These are phyloP conservation scores for Diversispora epigaea DNA, from an alignment of 192 early-diverging fungal genomes.

Conservation along the genomic window DNA sequence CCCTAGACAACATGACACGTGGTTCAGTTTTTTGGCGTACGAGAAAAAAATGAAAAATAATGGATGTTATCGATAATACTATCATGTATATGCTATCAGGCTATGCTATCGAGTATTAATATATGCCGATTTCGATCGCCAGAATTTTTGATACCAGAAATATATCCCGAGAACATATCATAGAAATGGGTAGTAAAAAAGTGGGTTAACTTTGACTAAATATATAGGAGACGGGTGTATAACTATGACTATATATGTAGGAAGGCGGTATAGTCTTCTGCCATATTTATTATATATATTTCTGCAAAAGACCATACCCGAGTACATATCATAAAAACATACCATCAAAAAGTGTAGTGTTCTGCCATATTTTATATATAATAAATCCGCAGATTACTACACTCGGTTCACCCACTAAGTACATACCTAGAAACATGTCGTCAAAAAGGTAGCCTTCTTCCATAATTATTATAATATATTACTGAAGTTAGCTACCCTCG, in stretches of 20 bases:
- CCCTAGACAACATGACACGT: too few species aligned
- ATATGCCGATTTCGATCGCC: neutral
- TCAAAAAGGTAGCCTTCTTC: slow-evolving; percentile 14
- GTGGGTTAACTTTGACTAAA: too few species aligned
- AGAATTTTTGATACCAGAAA: slow-evolving; percentile 16
- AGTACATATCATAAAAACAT: neutral
- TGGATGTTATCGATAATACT: too few species aligned
- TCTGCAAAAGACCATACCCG: neutral
- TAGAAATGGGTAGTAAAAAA: too few species aligned
- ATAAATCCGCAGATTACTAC: slow-evolving; percentile 17
- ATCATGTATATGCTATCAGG: too few species aligned
- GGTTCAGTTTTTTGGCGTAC: too few species aligned
- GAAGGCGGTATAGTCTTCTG: neutral
- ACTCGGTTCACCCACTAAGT: slow-evolving; percentile 7
- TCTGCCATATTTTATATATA: neutral
- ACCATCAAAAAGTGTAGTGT: neutral
- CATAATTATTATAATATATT: slow-evolving; percentile 6
- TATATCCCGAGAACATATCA: slow-evolving; percentile 2
- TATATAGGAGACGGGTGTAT: too few species aligned
- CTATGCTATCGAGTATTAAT: too few species aligned
- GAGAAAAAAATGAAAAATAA: too few species aligned
- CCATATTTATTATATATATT: slow-evolving; percentile 1
- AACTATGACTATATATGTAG: too few species aligned
- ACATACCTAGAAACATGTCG: slow-evolving; percentile 5
- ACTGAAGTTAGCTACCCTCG: neutral